Conservation (phyloP, 345 rosid species). For the Salix dunnii region DNA sequence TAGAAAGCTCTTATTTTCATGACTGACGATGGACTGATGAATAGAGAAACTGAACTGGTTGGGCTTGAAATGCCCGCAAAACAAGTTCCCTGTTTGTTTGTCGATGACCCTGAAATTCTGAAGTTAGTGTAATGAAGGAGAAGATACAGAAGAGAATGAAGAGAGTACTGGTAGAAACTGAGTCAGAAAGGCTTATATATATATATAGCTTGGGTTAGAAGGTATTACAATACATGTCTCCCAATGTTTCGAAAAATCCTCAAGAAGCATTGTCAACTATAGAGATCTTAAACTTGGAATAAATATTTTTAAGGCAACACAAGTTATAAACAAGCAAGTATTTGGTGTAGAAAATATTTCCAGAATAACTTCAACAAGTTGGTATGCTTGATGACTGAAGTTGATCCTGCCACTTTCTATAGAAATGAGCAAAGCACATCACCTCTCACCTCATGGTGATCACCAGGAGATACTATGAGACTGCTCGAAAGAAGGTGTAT, state of each 20-base stretch:
- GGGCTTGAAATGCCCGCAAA: no score
- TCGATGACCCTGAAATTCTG: no score
- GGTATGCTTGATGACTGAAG: not conserved
- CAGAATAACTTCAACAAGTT: not conserved
- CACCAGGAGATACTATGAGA: not conserved
- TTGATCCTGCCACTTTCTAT: not conserved
- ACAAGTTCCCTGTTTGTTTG: no score
- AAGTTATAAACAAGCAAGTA: not conserved
- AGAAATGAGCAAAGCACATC: not conserved
- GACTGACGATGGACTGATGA: no score
- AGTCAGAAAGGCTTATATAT: constrained; percentile 2
- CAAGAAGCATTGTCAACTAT: constrained; percentile 36
- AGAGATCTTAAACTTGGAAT: constrained; percentile 18
- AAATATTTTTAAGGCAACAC: not conserved
- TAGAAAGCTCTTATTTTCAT: no score
- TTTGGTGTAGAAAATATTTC: not conserved
- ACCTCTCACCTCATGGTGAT: not conserved
- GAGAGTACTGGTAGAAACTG: not conserved
- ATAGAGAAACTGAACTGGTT: no score
- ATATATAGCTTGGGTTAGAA: constrained; percentile 25
- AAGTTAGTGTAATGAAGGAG: no score
- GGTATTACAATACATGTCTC: constrained; percentile 35
- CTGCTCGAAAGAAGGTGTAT: no score
- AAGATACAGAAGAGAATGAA: no score
- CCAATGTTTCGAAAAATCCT: constrained; percentile 51